phyloP scores from a whole-genome alignment of 139 green algal genomes.

The Chlorella sp. region DNA sequence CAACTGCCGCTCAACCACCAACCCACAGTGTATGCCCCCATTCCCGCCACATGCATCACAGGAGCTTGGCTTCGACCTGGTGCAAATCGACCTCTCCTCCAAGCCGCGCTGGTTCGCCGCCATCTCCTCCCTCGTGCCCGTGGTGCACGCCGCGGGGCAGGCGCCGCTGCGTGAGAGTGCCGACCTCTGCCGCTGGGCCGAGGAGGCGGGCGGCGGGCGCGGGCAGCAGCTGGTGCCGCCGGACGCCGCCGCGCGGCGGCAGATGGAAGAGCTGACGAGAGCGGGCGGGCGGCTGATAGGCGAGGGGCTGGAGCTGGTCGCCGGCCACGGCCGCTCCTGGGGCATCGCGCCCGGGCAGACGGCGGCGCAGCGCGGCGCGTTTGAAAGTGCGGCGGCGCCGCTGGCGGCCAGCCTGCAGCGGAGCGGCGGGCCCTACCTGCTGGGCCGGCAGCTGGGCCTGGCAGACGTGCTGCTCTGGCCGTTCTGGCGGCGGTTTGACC shows the following conservation, averaged over 20 bases:
- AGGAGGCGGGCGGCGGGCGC: not conserved
- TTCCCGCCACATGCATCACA: constrained; percentile 2
- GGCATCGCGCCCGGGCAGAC: constrained; percentile 46
- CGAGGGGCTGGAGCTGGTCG: constrained; percentile 37
- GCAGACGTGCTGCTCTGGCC: constrained; percentile 45
- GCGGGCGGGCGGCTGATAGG: not conserved
- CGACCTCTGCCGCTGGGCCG: constrained; percentile 11
- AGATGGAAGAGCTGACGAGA: constrained; percentile 25
- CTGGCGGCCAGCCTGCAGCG: constrained; percentile 9
- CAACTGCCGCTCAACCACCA: not conserved
- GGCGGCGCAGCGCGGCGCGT: constrained; percentile 29
- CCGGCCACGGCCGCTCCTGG: constrained; percentile 44
- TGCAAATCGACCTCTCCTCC: constrained; percentile 64
- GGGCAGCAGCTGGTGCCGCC: constrained; percentile 32
- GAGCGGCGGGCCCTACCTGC: constrained; percentile 43
- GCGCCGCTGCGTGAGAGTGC: constrained; percentile 9
- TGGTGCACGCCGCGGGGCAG: constrained; percentile 32
- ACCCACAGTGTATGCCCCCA: not conserved
- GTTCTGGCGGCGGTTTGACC: constrained; percentile 43
- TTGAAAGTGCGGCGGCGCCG: constrained; percentile 27
- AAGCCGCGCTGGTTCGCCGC: constrained; percentile 60
- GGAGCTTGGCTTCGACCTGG: constrained; percentile 45
- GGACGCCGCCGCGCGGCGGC: constrained; percentile 1
- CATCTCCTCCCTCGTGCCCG: constrained; percentile 64
- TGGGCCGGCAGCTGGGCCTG: constrained; percentile 28